Evolutionary conservation across 768 basidiomycete species (phyloP).

Genomic region (Podaxis rugospora): DNA sequence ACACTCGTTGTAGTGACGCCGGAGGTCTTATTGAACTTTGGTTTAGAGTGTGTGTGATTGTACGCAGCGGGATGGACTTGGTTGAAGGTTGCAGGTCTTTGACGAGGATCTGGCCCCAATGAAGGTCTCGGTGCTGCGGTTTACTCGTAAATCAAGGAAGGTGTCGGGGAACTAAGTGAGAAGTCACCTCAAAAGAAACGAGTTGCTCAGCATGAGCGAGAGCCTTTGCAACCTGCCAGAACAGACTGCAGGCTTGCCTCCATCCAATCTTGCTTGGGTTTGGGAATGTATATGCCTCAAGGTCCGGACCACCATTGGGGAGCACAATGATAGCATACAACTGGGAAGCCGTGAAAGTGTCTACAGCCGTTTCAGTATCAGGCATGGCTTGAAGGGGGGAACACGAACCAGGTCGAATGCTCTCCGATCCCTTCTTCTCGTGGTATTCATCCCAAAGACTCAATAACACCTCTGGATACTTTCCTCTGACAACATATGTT

Average conservation of each 20-base stretch:
- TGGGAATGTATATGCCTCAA: conserved; percentile 78
- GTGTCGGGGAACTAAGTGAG: background rate
- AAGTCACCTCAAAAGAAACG: conserved; percentile 80
- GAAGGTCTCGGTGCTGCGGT: conserved; percentile 94
- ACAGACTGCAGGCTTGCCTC: conserved; percentile 83
- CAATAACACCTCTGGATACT: conserved; percentile 76
- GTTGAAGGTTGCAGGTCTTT: conserved; percentile 36
- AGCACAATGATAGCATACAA: conserved; percentile 88
- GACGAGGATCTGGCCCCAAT: conserved; percentile 95
- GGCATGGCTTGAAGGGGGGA: conserved; percentile 2
- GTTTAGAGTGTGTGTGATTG: conserved; percentile 27
- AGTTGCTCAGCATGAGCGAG: conserved; percentile 77
- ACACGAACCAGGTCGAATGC: conserved; percentile 71
- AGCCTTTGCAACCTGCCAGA: conserved; percentile 84
- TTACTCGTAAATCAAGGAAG: background rate
- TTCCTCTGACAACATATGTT: conserved; percentile 82
- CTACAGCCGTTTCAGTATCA: conserved; percentile 32
- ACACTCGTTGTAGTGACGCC: conserved; percentile 20
- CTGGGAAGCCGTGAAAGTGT: conserved; percentile 71
- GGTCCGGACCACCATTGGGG: conserved; percentile 85
- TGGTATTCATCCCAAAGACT: conserved; percentile 87
- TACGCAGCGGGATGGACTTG: conserved; percentile 17
- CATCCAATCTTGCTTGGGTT: conserved; percentile 59
- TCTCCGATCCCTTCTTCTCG: conserved; percentile 71
- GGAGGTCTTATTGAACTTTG: conserved; percentile 17